Base-by-base conservation (phyloP, 108 stramenopile genomes). In the Chaetoceros muelleri region DNA sequence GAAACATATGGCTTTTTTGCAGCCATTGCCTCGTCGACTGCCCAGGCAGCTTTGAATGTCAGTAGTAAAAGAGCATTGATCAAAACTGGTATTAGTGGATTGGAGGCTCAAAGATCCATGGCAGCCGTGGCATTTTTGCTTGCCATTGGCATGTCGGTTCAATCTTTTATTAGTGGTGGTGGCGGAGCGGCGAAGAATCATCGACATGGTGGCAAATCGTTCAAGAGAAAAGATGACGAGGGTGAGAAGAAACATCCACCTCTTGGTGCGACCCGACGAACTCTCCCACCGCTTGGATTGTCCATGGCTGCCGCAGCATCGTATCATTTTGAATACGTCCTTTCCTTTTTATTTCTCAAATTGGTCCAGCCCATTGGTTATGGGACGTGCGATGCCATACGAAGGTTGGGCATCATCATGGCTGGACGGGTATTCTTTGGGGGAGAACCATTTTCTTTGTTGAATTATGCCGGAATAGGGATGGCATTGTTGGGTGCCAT, bases 261-360 rank as follows among this genome's bases (percentile, higher is more conserved):
- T 2, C 40, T 56, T 29, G 61, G 48, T 52, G 31, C 58, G 40
- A 17, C 48, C 13, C 18, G 55, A 23, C 49, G 40, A 5, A 48
- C 46, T 19, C 76, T 48, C 30, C 79, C 79, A 44, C 85, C 85
- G 7, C 3, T 60, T n/a, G 76, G 68, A 76, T 62, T 87, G 46
- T 54, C 75, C 34, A 51, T 44, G 19, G 53, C 66, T 51, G 85
- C 85, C 10, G 68, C 75, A 7, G 44, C 71, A 17, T 72, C 80
- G 21, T 87, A 87, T 60, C 85, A 87, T 61, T 51, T 81, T 53
- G 85, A 86, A 48, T 86, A 86, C 54, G 72, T 80, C 3, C 50
- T 86, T 8, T 81, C 79, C 0, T 86, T 86, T 44, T 73, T 65
- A 45, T 86, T 86, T 64, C 79, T 86, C 48, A 67, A 71, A 21